Evolutionary conservation across 192 early-diverging fungal species (phyloP).

Genomic region (Umbelopsis vinacea): DNA sequence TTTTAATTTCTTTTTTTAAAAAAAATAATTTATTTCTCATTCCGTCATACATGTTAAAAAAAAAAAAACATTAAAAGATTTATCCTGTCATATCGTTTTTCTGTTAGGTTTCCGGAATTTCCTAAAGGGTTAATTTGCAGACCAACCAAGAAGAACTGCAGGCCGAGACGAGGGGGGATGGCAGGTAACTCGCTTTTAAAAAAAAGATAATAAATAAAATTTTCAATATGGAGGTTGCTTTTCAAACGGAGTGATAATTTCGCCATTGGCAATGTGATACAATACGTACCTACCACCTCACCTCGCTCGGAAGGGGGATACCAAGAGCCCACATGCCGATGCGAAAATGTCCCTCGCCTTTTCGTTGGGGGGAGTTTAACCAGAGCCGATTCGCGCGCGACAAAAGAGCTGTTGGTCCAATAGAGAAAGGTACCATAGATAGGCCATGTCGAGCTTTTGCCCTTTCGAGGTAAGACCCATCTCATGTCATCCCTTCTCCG

Average conservation of each 20-base stretch:
- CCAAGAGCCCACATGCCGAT: background rate
- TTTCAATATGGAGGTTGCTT: background rate
- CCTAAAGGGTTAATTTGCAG: background rate
- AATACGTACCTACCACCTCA: conserved; percentile 18
- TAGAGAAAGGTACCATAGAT: too few species aligned
- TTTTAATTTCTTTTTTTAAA: background rate
- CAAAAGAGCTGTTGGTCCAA: too few species aligned
- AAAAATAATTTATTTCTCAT: background rate
- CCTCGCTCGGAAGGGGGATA: background rate
- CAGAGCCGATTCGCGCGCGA: too few species aligned
- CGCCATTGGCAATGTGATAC: background rate
- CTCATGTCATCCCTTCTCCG: too few species aligned
- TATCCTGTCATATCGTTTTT: background rate
- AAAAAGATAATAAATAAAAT: background rate
- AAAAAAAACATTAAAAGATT: too few species aligned
- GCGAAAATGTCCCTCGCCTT: background rate
- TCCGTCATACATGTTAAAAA: background rate
- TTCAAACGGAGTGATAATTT: conserved; percentile 17
- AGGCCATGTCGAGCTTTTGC: too few species aligned
- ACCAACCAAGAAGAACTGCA: background rate
- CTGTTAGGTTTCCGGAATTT: background rate
- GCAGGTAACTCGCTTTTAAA: conserved; percentile 21
- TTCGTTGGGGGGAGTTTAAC: too few species aligned
- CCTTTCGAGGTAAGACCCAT: too few species aligned
- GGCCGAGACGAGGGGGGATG: background rate